Percentiles rank a stretch among this genome's conserved stretches.
Evolutionary conservation across 192 early-diverging fungal species (phyloP).

Genomic region (Linnemannia elongata): DNA sequence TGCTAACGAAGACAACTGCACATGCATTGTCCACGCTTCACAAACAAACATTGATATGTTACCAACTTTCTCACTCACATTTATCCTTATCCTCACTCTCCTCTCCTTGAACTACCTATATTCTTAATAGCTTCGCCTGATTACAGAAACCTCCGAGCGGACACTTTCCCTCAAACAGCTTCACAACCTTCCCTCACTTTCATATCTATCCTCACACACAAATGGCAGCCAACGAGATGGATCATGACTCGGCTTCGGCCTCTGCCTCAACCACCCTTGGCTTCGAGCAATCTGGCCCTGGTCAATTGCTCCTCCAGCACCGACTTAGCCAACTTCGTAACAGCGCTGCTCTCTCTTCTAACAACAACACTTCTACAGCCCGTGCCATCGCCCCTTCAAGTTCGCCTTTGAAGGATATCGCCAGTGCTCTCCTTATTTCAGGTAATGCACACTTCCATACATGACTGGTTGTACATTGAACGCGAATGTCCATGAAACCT

Average conservation of each 20-base stretch:
- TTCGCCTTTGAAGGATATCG: constrained; percentile 16
- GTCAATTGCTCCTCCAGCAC: constrained; percentile 43
- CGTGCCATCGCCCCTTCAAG: constrained; percentile 10
- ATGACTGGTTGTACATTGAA: neutral
- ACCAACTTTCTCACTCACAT: neutral
- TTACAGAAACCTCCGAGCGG: neutral
- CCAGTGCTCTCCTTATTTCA: constrained; percentile 30
- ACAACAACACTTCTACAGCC: constrained; percentile 11
- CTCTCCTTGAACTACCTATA: neutral
- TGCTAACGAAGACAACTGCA: neutral
- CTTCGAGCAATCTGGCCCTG: constrained; percentile 11
- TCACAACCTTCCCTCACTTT: neutral
- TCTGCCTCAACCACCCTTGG: neutral
- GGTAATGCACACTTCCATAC: constrained; percentile 10
- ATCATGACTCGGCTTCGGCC: constrained; percentile 8
- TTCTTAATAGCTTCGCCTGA: neutral
- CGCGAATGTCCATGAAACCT: neutral
- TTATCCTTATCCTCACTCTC: neutral
- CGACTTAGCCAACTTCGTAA: constrained; percentile 24
- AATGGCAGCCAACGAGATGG: constrained; percentile 33
- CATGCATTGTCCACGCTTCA: neutral
- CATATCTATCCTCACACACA: neutral
- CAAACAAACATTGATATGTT: neutral
- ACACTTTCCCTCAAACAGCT: neutral
- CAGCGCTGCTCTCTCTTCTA: neutral